Evolutionary conservation across 768 basidiomycete species (phyloP), one percentile per base, ranked within the genome.

Genomic region (Lactarius evosmus): DNA sequence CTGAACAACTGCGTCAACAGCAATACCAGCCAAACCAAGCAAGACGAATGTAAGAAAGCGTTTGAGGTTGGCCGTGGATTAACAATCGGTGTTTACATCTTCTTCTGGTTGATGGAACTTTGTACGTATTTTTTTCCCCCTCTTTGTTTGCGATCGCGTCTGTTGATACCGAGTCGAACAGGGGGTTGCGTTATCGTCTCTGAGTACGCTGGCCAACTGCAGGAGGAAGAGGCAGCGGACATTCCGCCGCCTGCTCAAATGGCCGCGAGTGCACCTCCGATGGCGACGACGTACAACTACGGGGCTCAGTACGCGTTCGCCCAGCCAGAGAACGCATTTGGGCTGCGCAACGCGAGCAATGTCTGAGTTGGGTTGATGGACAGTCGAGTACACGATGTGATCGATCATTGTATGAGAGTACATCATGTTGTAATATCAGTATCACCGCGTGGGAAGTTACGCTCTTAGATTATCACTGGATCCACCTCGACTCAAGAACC

Each of bases 81-180:
- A 16, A 69, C 78, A 56, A 74, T 85, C 44, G 78, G 74, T 27
- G 62, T 81, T 57, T 82, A 82, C 67, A 73, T 81, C 44, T 29
- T 84, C 22, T 77, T 79, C 60, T 85, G 84, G 83, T 69, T 84
- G 55, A 65, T 85, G 60, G 77, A 82, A 67, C 76, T 85, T 50
- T 85, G 85, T 85, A 65, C 58, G 83, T n/a, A n/a, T n/a, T n/a
- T n/a, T 80, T 6, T 34, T 49, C 41, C 50, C 40, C 11, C 59
- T 65, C 27, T 36, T 62, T 56, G 17, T 61, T 34, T 44, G 44
- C 65, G 61, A 53, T 25, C 25, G 9, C 2, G 49, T 41, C n/a
- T 41, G 16, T 33, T 60, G 16, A 56, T 46, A 2, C 16, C 16
- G 36, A 9, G 32, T 38, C 66, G 25, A 50, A 32, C 62, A 86